These are phyloP conservation scores for Kandelia obovata DNA, from an alignment of 345 rosid genomes.

Conservation along the genomic window DNA sequence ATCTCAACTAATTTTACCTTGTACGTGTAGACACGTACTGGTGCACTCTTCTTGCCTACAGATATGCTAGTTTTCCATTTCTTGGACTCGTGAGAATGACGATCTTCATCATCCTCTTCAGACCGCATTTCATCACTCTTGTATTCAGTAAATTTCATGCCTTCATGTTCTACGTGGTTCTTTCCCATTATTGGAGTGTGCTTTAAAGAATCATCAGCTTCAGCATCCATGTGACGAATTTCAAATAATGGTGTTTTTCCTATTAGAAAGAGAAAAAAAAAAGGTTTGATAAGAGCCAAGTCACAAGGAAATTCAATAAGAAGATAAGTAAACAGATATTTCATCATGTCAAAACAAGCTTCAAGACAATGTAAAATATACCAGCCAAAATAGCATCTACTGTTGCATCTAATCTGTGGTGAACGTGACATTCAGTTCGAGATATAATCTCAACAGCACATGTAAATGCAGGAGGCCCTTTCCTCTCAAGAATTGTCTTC, in stretches of 20 bases:
- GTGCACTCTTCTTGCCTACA: conserved; percentile 41
- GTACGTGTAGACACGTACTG: conserved; percentile 63
- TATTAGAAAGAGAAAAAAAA: conserved; percentile 22
- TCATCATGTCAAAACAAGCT: neutral
- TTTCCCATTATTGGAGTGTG: conserved; percentile 31
- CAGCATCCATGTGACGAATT: conserved; percentile 57
- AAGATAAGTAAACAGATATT: neutral
- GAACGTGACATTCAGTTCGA: conserved; percentile 73
- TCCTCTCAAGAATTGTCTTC: conserved; percentile 92
- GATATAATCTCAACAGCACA: conserved; percentile 93
- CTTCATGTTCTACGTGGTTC: conserved; percentile 34
- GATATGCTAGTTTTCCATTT: conserved; percentile 32
- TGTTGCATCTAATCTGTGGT: conserved; percentile 78
- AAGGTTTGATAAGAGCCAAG: neutral
- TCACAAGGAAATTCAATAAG: conserved; percentile 2
- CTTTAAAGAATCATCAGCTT: conserved; percentile 38
- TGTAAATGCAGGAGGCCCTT: conserved; percentile 79
- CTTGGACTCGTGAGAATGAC: conserved; percentile 29
- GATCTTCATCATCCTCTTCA: conserved; percentile 55
- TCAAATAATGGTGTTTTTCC: conserved; percentile 79
- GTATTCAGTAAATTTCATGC: conserved; percentile 24
- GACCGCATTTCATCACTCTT: conserved; percentile 36
- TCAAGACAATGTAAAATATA: conserved; percentile 20
- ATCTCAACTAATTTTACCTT: conserved; percentile 42
- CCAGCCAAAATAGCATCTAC: conserved; percentile 90